Evolutionary conservation across 2,329 filamentous ascomycete species (phyloP).

Genomic region (Ceratocystis variospora): DNA sequence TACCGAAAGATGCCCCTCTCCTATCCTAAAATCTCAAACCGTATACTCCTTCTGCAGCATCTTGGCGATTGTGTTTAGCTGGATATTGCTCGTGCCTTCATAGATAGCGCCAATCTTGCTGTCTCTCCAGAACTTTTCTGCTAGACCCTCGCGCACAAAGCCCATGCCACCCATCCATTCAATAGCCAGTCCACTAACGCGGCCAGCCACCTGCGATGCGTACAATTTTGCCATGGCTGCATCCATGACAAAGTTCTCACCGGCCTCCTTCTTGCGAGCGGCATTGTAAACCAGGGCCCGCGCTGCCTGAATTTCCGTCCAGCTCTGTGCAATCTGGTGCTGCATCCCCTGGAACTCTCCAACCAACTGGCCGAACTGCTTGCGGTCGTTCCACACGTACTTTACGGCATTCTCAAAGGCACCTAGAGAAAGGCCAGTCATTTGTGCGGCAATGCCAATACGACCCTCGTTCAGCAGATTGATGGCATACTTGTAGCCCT

Average conservation of each 20-base stretch:
- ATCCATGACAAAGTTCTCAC: conserved; percentile 86
- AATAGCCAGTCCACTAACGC: conserved; percentile 70
- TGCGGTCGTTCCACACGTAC: conserved; percentile 97
- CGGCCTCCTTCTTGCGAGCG: conserved; percentile 93
- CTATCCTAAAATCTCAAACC: conserved; percentile 21
- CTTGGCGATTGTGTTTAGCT: conserved; percentile 54
- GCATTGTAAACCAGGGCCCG: conserved; percentile 91
- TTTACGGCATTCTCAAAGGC: conserved; percentile 88
- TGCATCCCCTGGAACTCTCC: conserved; percentile 99
- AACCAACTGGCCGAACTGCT: conserved; percentile 86
- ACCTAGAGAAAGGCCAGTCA: conserved; percentile 90
- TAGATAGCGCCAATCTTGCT: conserved; percentile 98
- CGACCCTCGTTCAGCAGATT: conserved; percentile 86
- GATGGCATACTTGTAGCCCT: conserved; percentile 98
- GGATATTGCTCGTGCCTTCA: conserved; percentile 74
- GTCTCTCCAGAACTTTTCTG: conserved; percentile 95
- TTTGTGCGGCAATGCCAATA: conserved; percentile 95
- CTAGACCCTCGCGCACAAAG: conserved; percentile 87
- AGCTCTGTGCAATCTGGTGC: conserved; percentile 93
- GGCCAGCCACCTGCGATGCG: conserved; percentile 80
- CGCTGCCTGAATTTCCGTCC: conserved; percentile 83
- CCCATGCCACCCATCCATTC: conserved; percentile 99
- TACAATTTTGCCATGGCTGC: conserved; percentile 98
- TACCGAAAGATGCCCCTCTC: not conserved
- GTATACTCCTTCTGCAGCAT: conserved; percentile 49